Conservation (phyloP, 305 asterid species). For the Solanum hybrid region DNA sequence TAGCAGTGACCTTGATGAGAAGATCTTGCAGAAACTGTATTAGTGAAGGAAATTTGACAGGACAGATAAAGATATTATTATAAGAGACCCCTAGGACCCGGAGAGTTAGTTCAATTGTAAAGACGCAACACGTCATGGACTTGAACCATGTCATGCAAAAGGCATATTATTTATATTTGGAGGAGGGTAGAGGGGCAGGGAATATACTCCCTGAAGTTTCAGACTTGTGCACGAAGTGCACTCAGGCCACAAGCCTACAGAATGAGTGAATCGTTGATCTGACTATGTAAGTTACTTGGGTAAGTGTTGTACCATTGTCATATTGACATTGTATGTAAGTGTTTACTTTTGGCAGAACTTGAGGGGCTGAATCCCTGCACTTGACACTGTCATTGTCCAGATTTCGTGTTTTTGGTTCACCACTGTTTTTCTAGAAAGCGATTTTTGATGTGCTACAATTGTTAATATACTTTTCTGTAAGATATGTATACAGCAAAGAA, state of each 20-base stretch:
- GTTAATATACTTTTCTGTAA: neutral
- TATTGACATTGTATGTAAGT: neutral
- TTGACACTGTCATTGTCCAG: neutral
- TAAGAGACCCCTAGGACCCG: slow-evolving; percentile 12
- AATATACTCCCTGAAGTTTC: neutral
- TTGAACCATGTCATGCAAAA: neutral
- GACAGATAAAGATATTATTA: slow-evolving; percentile 15
- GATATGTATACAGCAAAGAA: neutral
- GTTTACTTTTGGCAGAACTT: neutral
- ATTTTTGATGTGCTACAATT: neutral
- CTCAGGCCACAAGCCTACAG: neutral
- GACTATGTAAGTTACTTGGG: neutral
- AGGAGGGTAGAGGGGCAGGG: neutral
- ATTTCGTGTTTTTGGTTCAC: neutral
- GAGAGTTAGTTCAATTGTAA: neutral
- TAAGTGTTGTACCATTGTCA: neutral
- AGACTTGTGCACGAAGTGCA: neutral
- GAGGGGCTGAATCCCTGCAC: neutral
- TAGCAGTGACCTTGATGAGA: slow-evolving; percentile 11
- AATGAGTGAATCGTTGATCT: neutral
- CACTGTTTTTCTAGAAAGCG: neutral
- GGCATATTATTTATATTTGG: neutral
- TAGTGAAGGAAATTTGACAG: slow-evolving; percentile 21
- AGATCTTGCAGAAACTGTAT: slow-evolving; percentile 11
- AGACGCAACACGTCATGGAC: neutral